These are phyloP conservation scores for Lyophyllum shimeji DNA, from an alignment of 768 basidiomycete genomes.

Conservation along the genomic window DNA sequence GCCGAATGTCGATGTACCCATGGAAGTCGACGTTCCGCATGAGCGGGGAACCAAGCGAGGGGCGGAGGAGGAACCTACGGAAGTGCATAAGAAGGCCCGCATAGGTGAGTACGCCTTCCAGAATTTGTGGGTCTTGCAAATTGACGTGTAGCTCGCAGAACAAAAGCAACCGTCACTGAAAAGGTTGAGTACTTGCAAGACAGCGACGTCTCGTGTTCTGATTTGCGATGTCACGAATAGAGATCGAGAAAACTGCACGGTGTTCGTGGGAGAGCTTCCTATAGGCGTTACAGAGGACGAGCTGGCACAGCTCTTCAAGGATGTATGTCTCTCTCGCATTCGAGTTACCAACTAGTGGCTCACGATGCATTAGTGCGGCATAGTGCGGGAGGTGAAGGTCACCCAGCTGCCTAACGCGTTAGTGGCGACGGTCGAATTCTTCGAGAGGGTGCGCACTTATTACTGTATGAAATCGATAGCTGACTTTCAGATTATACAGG, in stretches of 20 bases:
- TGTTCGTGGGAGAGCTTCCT: conserved; percentile 80
- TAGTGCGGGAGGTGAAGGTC: conserved; percentile 81
- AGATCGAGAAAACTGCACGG: conserved; percentile 93
- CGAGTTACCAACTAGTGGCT: not conserved
- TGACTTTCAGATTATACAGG: conserved; percentile 39
- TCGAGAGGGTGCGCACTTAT: conserved; percentile 46
- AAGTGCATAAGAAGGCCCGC: conserved; percentile 56
- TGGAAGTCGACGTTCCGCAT: conserved; percentile 40
- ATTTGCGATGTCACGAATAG: conserved; percentile 35
- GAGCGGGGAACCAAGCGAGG: conserved; percentile 58
- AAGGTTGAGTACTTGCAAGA: conserved; percentile 39
- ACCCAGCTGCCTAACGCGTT: conserved; percentile 54
- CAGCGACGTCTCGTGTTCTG: not conserved
- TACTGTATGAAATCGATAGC: not conserved
- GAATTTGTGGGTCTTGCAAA: not conserved
- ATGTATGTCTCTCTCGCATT: conserved; percentile 54
- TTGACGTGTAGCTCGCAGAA: conserved; percentile 31
- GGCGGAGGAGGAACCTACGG: conserved; percentile 53
- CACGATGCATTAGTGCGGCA: conserved; percentile 66
- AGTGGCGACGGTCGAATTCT: conserved; percentile 91
- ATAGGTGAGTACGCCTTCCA: conserved; percentile 42
- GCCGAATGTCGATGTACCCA: conserved; percentile 23
- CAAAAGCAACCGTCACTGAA: conserved; percentile 51
- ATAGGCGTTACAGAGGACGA: conserved; percentile 58
- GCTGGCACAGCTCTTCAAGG: conserved; percentile 76